Evolutionary conservation across 306 rosid species (phyloP).

Genomic region (Inga oerstediana): DNA sequence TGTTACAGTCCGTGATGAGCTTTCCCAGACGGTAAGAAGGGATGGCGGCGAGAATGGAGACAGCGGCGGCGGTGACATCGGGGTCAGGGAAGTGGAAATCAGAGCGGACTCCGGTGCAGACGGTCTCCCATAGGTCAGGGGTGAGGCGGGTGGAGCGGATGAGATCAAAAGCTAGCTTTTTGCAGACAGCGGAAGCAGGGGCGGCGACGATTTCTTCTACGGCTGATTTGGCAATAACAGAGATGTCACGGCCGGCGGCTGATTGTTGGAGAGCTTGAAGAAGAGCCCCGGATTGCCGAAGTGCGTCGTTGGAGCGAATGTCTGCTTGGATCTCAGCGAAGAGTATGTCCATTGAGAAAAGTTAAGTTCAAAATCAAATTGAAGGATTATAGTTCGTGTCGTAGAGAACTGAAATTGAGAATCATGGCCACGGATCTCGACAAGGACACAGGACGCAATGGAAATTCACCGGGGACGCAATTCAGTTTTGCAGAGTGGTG

Average conservation of each 20-base stretch:
- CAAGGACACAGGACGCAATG: not conserved
- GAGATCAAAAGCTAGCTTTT: slow-evolving; percentile 92
- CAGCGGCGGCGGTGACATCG: slow-evolving; percentile 93
- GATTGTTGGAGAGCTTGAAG: slow-evolving; percentile 98
- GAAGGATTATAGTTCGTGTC: not conserved
- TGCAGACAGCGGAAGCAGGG: slow-evolving; percentile 93
- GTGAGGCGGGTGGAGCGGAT: slow-evolving; percentile 97
- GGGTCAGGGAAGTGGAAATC: slow-evolving; percentile 97
- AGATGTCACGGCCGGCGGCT: slow-evolving; percentile 94
- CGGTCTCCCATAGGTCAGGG: slow-evolving; percentile 94
- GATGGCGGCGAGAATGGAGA: slow-evolving; percentile 91
- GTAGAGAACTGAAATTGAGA: not conserved
- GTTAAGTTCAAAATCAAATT: slow-evolving; percentile 30
- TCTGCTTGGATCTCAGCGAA: slow-evolving; percentile 99
- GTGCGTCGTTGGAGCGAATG: slow-evolving; percentile 96
- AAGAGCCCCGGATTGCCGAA: slow-evolving; percentile 94
- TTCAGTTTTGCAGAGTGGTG: not conserved
- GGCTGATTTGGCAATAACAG: slow-evolving; percentile 89
- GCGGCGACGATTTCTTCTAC: slow-evolving; percentile 96
- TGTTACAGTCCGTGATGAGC: slow-evolving; percentile 78
- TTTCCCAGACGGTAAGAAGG: slow-evolving; percentile 77
- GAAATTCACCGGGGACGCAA: not conserved
- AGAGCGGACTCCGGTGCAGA: slow-evolving; percentile 75
- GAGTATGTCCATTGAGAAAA: slow-evolving; percentile 74
- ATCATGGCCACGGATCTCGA: not conserved